Conservation (phyloP, 768 basidiomycete genomes). For the Boletus rubescentipes region DNA sequence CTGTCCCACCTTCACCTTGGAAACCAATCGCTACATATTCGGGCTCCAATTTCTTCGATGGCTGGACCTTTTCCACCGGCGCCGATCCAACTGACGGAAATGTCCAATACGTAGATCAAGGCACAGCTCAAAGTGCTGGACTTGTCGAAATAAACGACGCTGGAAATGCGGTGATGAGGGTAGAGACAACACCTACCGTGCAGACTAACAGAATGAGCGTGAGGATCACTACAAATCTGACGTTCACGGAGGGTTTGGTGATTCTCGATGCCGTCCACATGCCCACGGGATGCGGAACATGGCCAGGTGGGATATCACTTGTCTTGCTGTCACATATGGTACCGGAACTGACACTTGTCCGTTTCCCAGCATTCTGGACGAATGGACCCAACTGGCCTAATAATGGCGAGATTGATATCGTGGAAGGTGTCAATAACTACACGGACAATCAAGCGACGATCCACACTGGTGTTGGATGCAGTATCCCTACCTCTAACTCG, state of each 20-base stretch:
- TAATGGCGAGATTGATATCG: conserved; percentile 77
- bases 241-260: conserved; percentile 66
- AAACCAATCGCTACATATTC: conserved; percentile 56
- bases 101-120: conserved; percentile 66
- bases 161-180: conserved; percentile 83
- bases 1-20: conserved; percentile 51
- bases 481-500: conserved; percentile 48
- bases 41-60: conserved; percentile 77
- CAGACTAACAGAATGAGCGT: conserved; percentile 70
- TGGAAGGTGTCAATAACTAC: conserved; percentile 82
- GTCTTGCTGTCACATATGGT: not conserved
- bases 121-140: conserved; percentile 55
- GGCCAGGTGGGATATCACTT: conserved; percentile 52
- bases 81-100: conserved; percentile 77
- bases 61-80: conserved; percentile 70
- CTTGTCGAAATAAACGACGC: conserved; percentile 64
- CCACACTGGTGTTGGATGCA: conserved; percentile 74
- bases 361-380: conserved; percentile 44
- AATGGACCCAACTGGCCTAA: conserved; percentile 47
- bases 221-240: conserved; percentile 65
- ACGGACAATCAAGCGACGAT: conserved; percentile 81
- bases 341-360: not conserved
- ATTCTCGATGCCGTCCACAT: conserved; percentile 86
- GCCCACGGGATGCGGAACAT: conserved; percentile 87
- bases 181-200: conserved; percentile 80